Conservation (phyloP, 192 early-diverging fungal species). For the Coemansia sp. region DNA sequence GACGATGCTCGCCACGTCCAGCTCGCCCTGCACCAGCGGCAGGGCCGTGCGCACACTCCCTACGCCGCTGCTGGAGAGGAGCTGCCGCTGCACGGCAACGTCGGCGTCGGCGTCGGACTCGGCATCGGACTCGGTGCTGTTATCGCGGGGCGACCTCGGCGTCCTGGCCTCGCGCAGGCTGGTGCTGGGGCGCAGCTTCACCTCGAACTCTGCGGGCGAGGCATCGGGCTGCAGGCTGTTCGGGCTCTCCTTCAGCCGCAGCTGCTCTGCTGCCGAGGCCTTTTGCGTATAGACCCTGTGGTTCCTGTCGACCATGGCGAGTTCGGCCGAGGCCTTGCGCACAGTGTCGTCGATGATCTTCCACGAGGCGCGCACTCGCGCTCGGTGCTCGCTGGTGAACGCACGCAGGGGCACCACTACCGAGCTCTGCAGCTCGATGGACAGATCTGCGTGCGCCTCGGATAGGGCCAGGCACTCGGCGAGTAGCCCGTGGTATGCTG, state of each 20-base stretch:
- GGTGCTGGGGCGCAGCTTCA: constrained; percentile 31
- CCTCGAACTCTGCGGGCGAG: constrained; percentile 26
- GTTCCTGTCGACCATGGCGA: constrained; percentile 48
- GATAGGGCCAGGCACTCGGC: constrained; percentile 38
- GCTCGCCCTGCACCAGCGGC: constrained; percentile 29
- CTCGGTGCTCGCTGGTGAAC: constrained; percentile 45
- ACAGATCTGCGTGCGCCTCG: constrained; percentile 40
- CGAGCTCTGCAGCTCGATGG: constrained; percentile 44
- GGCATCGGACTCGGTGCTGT: constrained; percentile 16
- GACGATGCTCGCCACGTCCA: constrained; percentile 50
- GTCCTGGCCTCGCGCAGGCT: neutral
- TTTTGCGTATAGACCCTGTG: constrained; percentile 49
- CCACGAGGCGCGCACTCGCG: constrained; percentile 49
- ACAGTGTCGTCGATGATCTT: constrained; percentile 47
- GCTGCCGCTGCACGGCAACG: constrained; percentile 25
- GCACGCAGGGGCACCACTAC: constrained; percentile 45
- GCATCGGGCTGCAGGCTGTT: constrained; percentile 12
- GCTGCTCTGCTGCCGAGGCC: constrained; percentile 40
- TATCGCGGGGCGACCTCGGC: constrained; percentile 3
- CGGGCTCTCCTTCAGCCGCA: constrained; percentile 32
- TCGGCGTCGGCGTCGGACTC: constrained; percentile 26
- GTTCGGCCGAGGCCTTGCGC: constrained; percentile 35
- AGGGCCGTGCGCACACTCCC: constrained; percentile 9
- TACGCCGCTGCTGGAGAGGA: constrained; percentile 20
- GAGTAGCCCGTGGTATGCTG: constrained; percentile 46